Percentiles rank a stretch among this genome's conserved stretches.
Evolutionary conservation across 2,329 filamentous ascomycete genomes (phyloP).

Genomic region (Apiospora marii): DNA sequence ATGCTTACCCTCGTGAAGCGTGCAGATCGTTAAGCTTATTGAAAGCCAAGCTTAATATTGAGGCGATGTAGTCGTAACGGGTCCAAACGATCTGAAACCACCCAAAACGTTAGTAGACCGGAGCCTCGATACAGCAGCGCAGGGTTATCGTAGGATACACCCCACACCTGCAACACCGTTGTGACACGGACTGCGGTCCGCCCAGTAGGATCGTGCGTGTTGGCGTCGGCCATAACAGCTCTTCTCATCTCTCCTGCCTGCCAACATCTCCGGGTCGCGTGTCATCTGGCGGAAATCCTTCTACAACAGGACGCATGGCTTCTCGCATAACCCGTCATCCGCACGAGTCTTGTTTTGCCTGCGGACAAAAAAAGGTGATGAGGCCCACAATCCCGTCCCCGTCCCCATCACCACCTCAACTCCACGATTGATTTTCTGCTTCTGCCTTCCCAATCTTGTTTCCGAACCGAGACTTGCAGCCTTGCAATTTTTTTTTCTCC

Average conservation of each 20-base stretch:
- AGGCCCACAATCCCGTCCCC: not conserved
- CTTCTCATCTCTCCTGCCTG: not conserved
- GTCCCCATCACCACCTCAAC: not conserved
- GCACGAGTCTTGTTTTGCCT: not conserved
- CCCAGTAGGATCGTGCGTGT: not conserved
- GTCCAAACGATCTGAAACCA: conserved; percentile 17
- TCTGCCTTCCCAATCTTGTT: not conserved
- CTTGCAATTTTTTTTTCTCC: not conserved
- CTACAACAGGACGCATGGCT: not conserved
- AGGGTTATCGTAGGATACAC: not conserved
- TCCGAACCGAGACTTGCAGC: not conserved
- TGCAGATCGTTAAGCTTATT: conserved; percentile 20
- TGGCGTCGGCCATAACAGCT: not conserved
- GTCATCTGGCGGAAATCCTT: not conserved
- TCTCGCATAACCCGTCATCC: not conserved
- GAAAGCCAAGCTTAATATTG: conserved; percentile 10
- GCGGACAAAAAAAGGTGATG: not conserved
- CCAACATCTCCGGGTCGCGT: not conserved
- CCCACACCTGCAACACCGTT: conserved; percentile 21
- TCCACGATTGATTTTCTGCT: not conserved
- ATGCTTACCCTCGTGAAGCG: conserved; percentile 1
- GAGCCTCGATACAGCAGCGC: not conserved
- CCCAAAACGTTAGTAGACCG: conserved; percentile 5
- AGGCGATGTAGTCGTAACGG: not conserved
- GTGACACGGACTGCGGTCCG: conserved; percentile 20